Evolutionary conservation across 331 rosid genomes (phyloP).

Genomic region (Stylosanthes scabra): DNA sequence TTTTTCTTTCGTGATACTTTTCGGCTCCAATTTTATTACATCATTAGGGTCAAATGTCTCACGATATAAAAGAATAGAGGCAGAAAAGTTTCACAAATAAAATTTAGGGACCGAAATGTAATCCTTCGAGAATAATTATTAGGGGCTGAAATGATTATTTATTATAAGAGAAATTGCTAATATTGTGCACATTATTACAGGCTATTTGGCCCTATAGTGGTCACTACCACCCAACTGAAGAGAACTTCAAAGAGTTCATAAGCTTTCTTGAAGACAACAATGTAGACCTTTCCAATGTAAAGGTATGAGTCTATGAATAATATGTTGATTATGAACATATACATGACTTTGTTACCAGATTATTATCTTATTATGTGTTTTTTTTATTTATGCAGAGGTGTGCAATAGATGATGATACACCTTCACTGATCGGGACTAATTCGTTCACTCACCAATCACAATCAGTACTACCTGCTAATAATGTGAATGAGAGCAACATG

Average conservation of each 20-base stretch:
- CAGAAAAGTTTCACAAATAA: too few species aligned
- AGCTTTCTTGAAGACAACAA: constrained; percentile 77
- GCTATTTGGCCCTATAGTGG: constrained; percentile 99
- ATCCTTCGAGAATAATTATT: too few species aligned
- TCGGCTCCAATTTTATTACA: too few species aligned
- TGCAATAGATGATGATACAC: constrained; percentile 83
- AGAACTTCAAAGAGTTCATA: constrained; percentile 82
- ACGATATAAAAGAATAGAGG: too few species aligned
- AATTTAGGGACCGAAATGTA: too few species aligned
- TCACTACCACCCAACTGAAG: constrained; percentile 97
- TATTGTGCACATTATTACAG: constrained; percentile 44
- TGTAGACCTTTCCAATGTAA: constrained; percentile 85
- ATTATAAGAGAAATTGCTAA: background rate
- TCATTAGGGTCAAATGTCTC: too few species aligned
- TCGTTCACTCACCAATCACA: constrained; percentile 44
- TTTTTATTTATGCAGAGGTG: constrained; percentile 56
- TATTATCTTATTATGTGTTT: background rate
- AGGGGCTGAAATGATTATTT: too few species aligned
- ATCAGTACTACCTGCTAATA: constrained; percentile 25
- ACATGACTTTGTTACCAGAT: too few species aligned
- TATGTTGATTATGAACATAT: too few species aligned
- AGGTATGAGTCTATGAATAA: constrained; percentile 52
- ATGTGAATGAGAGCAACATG: constrained; percentile 25
- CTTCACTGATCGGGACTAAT: constrained; percentile 40
- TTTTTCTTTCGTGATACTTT: too few species aligned